Conservation (phyloP, 306 rosid genomes). For the Dicorynia guianensis region DNA sequence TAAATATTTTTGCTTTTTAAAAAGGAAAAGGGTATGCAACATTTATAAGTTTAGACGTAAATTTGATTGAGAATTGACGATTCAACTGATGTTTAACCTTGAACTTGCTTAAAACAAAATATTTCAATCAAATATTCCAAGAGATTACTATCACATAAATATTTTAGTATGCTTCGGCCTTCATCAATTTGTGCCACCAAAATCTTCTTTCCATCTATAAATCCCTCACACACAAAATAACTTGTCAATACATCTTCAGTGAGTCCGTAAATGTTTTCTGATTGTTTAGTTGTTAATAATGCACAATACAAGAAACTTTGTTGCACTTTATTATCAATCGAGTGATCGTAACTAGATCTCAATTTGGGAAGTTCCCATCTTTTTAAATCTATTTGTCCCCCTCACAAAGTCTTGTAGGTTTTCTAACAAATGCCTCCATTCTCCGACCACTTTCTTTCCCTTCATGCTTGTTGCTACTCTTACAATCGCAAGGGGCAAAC, state of each 20-base stretch:
- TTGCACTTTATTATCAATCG: not conserved
- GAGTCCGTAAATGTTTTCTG: too few species aligned
- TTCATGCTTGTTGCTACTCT: slow-evolving; percentile 20
- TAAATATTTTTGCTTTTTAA: too few species aligned
- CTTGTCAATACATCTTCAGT: too few species aligned
- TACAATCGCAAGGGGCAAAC: slow-evolving; percentile 10
- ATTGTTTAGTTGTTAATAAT: too few species aligned
- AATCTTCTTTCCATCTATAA: slow-evolving; percentile 37
- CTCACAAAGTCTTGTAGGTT: slow-evolving; percentile 17
- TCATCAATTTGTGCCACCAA: slow-evolving; percentile 37
- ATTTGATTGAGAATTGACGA: too few species aligned
- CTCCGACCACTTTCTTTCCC: slow-evolving; percentile 24
- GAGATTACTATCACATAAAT: slow-evolving; percentile 22
- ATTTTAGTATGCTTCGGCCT: slow-evolving; percentile 33
- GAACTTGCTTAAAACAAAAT: too few species aligned
- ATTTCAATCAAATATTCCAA: not conserved
- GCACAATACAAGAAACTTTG: slow-evolving; percentile 36
- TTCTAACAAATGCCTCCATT: slow-evolving; percentile 36
- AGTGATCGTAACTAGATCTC: slow-evolving; percentile 8
- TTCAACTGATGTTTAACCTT: too few species aligned
- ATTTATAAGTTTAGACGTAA: too few species aligned
- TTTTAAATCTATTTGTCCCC: slow-evolving; percentile 37
- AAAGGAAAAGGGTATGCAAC: too few species aligned
- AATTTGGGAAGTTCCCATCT: slow-evolving; percentile 32
- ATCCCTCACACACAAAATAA: slow-evolving; percentile 38